Evolutionary conservation across 1,139 yeast genomes (phyloP).

Genomic region (Saccharomyces hybrid): DNA sequence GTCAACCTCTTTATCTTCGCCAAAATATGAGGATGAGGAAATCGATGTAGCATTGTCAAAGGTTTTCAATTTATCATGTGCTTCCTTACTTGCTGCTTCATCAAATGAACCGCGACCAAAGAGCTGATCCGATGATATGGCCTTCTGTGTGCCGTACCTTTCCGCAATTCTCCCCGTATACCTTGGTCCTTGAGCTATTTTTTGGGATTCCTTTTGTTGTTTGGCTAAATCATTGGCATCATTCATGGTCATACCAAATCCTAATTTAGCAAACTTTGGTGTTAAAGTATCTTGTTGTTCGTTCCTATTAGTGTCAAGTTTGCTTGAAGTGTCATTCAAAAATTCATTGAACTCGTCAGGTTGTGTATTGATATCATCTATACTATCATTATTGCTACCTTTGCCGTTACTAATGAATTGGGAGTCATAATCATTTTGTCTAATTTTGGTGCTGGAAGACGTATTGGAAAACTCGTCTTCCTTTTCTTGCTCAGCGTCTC

Average conservation of each 20-base stretch:
- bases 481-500: constrained; percentile 72
- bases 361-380: constrained; percentile 7
- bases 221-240: constrained; percentile 37
- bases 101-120: constrained; percentile 87
- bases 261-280: constrained; percentile 68
- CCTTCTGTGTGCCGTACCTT: constrained; percentile 85
- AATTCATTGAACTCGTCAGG: constrained; percentile 11
- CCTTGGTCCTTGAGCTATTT: constrained; percentile 37
- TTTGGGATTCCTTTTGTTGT: constrained; percentile 36
- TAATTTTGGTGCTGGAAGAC: constrained; percentile 2
- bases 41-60: constrained; percentile 86
- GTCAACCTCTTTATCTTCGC: constrained; percentile 59
- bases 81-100: constrained; percentile 71
- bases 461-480: constrained; percentile 14
- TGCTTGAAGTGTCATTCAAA: constrained; percentile 4
- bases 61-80: constrained; percentile 60
- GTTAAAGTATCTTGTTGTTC: constrained; percentile 35
- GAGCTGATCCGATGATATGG: constrained; percentile 89
- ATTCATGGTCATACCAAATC: too few relatives aligned
- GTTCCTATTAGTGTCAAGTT: not conserved
- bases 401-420: constrained; percentile 1
- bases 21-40: constrained; percentile 87
- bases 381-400: constrained; percentile 4
- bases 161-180: constrained; percentile 65
- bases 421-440: constrained; percentile 2